phyloP scores from a whole-genome alignment of 148 eudicot species.

The Silene uniflora region DNA sequence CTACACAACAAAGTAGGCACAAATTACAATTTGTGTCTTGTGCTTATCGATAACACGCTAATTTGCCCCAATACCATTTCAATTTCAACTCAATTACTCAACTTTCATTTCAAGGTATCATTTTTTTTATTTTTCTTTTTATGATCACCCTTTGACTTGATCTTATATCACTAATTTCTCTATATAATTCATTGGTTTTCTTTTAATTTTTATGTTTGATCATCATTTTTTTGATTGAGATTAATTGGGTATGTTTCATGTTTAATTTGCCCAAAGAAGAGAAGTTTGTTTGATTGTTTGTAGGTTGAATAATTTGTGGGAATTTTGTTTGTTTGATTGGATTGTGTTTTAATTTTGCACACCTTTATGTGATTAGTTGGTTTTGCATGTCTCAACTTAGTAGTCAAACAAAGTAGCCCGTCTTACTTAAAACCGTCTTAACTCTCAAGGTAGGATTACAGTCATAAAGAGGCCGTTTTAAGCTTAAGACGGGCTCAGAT shows the following conservation, averaged over 20 bases:
- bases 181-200: not conserved
- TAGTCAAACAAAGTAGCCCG: constrained; percentile 6
- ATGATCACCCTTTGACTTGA: not conserved
- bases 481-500: too few species aligned
- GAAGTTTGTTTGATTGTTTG: not conserved
- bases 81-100: not conserved
- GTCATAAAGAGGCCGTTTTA: too few species aligned
- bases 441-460: too few species aligned
- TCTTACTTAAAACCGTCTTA: too few species aligned
- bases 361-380: not conserved
- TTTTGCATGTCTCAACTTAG: constrained; percentile 16
- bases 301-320: not conserved
- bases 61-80: not conserved
- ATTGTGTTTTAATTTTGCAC: not conserved
- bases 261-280: too few species aligned
- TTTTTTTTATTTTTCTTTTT: constrained; percentile 2
- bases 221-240: constrained; percentile 13
- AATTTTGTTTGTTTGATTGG: not conserved
- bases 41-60: not conserved
- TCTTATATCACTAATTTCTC: not conserved
- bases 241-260: not conserved
- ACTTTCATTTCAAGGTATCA: constrained; percentile 14
- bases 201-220: not conserved
- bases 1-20: constrained; percentile 26
- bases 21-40: constrained; percentile 35